A percentile compares a stretch with the other conserved stretches of the same genome.
These are phyloP conservation scores for Dioscorea dumetorum DNA, from an alignment of 106 monocot genomes.

Conservation along the genomic window DNA sequence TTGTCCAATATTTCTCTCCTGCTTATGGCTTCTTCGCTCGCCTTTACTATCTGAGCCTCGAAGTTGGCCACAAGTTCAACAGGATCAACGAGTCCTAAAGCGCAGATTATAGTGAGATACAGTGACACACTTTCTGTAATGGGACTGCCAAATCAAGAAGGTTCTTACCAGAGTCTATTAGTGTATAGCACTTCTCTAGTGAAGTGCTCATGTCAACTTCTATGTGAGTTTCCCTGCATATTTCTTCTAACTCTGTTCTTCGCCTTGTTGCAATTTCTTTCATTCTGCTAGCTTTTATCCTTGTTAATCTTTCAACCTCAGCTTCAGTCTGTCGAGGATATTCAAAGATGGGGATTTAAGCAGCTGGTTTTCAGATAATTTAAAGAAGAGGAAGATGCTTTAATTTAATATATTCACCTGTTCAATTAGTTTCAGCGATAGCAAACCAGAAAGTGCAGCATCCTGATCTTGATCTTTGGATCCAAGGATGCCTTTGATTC, in stretches of 20 bases:
- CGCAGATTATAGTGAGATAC: not conserved
- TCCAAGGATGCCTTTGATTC: slow-evolving; percentile 24
- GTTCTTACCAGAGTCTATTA: slow-evolving; percentile 77
- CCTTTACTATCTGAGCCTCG: slow-evolving; percentile 59
- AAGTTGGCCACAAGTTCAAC: slow-evolving; percentile 62
- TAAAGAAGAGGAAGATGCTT: not conserved
- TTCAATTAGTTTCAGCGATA: slow-evolving; percentile 59
- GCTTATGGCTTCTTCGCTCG: slow-evolving; percentile 35
- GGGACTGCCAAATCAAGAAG: not conserved
- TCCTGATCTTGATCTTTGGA: slow-evolving; percentile 40
- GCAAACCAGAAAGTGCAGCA: slow-evolving; percentile 27
- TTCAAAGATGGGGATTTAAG: not conserved
- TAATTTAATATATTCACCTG: slow-evolving; percentile 32
- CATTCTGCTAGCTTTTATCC: slow-evolving; percentile 77
- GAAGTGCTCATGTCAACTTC: slow-evolving; percentile 82
- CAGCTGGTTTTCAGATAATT: not conserved
- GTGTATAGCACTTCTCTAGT: slow-evolving; percentile 59
- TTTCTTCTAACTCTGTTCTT: slow-evolving; percentile 78
- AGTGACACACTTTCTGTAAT: not conserved
- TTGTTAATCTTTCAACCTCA: slow-evolving; percentile 73
- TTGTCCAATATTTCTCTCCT: slow-evolving; percentile 72
- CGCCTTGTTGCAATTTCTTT: slow-evolving; percentile 83
- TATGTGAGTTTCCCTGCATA: slow-evolving; percentile 66
- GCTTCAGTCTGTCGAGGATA: slow-evolving; percentile 42
- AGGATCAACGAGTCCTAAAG: slow-evolving; percentile 77